phyloP scores from a whole-genome alignment of 1,284 basidiomycete species.

The Puccinia triticina region DNA sequence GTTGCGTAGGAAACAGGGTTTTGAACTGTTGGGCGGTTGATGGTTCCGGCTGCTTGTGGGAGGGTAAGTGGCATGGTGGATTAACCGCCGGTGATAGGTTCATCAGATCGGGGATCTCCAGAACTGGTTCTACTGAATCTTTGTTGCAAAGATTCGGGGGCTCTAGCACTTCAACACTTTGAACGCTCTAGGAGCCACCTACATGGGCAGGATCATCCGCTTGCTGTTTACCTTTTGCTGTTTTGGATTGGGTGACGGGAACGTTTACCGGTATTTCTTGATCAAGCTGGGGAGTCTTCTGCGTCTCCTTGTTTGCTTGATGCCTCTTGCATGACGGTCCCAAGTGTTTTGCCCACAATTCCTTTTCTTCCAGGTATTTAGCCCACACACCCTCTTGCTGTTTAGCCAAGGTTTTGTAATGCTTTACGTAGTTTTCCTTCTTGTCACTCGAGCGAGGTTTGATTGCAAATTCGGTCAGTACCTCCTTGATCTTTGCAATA shows the following conservation, averaged over 20 bases:
- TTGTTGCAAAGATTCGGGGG: neutral
- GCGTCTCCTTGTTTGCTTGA: neutral
- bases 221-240: neutral
- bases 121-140: neutral
- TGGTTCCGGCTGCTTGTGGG: neutral
- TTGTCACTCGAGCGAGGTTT: neutral
- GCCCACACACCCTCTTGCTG: neutral
- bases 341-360: too few relatives aligned
- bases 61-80: neutral
- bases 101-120: neutral
- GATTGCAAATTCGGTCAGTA: neutral
- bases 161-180: neutral
- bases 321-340: too few relatives aligned
- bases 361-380: neutral
- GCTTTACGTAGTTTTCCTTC: neutral
- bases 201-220: too few relatives aligned
- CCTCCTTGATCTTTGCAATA: neutral
- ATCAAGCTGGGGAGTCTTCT: neutral
- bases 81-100: neutral
- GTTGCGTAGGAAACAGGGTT: neutral
- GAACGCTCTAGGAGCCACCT: neutral
- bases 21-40: neutral
- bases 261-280: neutral
- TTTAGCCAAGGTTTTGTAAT: constrained; percentile 1
- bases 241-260: neutral